Evolutionary conservation across 495 filamentous ascomycete species (phyloP).

Genomic region (Cetradonia linearis): DNA sequence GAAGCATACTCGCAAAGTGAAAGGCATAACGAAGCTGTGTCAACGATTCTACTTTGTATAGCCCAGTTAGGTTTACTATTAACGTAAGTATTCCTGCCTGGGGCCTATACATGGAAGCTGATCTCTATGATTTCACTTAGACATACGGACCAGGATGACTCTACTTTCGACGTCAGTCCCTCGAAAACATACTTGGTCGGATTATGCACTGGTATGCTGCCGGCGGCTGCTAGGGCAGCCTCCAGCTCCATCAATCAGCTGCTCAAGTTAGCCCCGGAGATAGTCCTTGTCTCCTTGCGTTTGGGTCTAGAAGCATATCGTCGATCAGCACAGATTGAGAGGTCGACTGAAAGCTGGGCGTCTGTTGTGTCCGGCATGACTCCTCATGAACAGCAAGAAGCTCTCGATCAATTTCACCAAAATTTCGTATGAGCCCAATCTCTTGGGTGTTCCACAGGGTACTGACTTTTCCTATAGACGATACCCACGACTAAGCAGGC

Average conservation of each 20-base stretch:
- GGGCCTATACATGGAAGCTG: background rate
- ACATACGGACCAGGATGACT: background rate
- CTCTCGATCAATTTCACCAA: constrained; percentile 30
- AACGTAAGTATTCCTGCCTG: background rate
- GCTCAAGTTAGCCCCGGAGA: constrained; percentile 16
- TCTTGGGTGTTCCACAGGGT: background rate
- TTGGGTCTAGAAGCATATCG: constrained; percentile 14
- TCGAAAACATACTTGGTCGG: constrained; percentile 11
- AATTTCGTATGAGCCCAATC: constrained; percentile 6
- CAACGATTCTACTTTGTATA: constrained; percentile 15
- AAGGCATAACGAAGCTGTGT: constrained; percentile 4
- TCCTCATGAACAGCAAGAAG: constrained; percentile 29
- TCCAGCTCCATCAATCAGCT: constrained; percentile 11
- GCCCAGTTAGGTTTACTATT: constrained; percentile 14
- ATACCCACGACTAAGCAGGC: constrained; percentile 25
- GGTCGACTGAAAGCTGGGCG: constrained; percentile 33
- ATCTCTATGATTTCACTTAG: background rate
- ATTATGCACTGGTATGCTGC: constrained; percentile 18
- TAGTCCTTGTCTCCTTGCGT: constrained; percentile 15
- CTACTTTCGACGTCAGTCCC: background rate
- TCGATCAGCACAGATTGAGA: constrained; percentile 13
- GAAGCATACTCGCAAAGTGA: constrained; percentile 6
- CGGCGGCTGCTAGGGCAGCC: constrained; percentile 15
- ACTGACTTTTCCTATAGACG: constrained; percentile 2
- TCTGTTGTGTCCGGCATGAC: constrained; percentile 31